A percentile compares a stretch with the other conserved stretches of the same genome.
phyloP scores from a whole-genome alignment of 768 basidiomycete species.

The Mycena pura region DNA sequence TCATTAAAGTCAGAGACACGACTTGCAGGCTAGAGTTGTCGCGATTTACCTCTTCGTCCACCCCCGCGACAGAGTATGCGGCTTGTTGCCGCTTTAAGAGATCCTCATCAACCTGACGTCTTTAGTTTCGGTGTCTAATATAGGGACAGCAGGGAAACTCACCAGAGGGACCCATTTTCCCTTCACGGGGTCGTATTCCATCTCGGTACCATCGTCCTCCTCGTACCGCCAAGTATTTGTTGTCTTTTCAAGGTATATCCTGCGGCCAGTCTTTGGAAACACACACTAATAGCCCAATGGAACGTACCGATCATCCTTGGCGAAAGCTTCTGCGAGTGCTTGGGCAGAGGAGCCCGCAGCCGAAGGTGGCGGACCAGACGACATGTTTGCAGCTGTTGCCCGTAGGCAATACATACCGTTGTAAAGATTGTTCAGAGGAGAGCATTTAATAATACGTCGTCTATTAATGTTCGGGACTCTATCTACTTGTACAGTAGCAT shows the following conservation, averaged over 20 bases:
- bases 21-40: constrained; percentile 4
- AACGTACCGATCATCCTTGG: constrained; percentile 72
- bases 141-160: constrained; percentile 38
- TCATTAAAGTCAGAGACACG: constrained; percentile 30
- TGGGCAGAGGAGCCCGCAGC: constrained; percentile 61
- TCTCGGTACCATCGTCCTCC: constrained; percentile 87
- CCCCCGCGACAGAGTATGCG: constrained; percentile 90
- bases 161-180: constrained; percentile 87
- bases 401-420: no score
- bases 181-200: constrained; percentile 84
- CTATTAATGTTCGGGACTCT: constrained; percentile 29
- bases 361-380: constrained; percentile 54
- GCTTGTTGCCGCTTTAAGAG: constrained; percentile 90
- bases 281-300: constrained; percentile 11
- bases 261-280: constrained; percentile 30
- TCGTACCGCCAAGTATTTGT: constrained; percentile 88
- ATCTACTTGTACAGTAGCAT: constrained; percentile 69
- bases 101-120: constrained; percentile 82
- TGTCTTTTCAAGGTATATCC: constrained; percentile 80
- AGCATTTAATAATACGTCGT: constrained; percentile 6
- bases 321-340: constrained; percentile 72
- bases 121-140: background rate
- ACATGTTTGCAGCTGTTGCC: constrained; percentile 42
- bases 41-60: constrained; percentile 86
- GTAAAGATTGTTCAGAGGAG: background rate